Evolutionary conservation across 164 flowering plant species (phyloP).

Genomic region (Berberis thunbergii): DNA sequence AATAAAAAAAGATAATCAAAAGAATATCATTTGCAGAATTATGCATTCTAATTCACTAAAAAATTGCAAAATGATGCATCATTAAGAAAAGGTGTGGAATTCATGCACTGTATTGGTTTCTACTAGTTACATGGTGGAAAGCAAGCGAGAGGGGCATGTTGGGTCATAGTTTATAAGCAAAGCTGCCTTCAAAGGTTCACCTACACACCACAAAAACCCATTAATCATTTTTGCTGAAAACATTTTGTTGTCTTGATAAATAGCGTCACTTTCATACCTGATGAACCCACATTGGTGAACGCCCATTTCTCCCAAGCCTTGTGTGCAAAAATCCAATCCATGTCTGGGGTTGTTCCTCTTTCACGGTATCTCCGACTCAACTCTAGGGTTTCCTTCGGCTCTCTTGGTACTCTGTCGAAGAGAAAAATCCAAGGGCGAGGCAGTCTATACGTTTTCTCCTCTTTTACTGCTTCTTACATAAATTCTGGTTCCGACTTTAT

Average conservation of each 20-base stretch:
- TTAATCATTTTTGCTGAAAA: not conserved
- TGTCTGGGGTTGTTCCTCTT: not conserved
- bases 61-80: not conserved
- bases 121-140: conserved; percentile 60
- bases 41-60: too few relatives aligned
- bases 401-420: too few relatives aligned
- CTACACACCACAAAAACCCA: conserved; percentile 27
- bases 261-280: conserved; percentile 29
- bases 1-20: too few relatives aligned
- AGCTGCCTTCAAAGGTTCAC: conserved; percentile 75
- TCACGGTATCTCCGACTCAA: not conserved
- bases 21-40: too few relatives aligned
- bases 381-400: not conserved
- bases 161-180: conserved; percentile 81
- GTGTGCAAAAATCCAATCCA: conserved; percentile 62
- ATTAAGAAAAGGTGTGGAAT: not conserved
- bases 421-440: too few relatives aligned
- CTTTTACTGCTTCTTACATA: too few relatives aligned
- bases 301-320: conserved; percentile 85
- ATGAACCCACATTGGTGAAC: conserved; percentile 47
- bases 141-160: conserved; percentile 67
- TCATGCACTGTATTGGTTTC: not conserved
- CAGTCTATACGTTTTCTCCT: too few relatives aligned
- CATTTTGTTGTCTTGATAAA: not conserved
- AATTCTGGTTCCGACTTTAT: too few relatives aligned